Base-by-base conservation (phyloP, 2,329 filamentous ascomycete species). In the Rasamsonia emersonii region DNA sequence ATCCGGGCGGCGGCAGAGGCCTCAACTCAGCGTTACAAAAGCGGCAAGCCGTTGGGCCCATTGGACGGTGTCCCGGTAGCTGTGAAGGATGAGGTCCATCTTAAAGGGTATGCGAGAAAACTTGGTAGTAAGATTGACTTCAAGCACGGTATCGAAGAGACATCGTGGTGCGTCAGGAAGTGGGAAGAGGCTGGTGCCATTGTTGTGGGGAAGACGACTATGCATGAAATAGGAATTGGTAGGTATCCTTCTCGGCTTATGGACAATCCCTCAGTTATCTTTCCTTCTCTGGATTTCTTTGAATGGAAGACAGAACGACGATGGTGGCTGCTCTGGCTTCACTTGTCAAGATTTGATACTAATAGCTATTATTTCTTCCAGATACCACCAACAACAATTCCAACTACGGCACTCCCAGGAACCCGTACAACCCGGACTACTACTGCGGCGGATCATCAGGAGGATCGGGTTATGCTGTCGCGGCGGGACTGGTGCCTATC, bases 301-400 rank as follows among this genome's bases (percentile, higher is more conserved):
- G 7, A 7, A 7, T 21, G 19, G 7, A n/a, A 21, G 19, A n/a
- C 7, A 21, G 19, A n/a, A 21, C n/a, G 19, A 7, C 7, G n/a
- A 7, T 21, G 19, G 19, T 7, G n/a, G n/a, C n/a, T n/a, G n/a
- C n/a, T n/a, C n/a, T n/a, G n/a, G n/a, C n/a, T n/a, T n/a, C n/a
- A n/a, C n/a, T n/a, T n/a, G n/a, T n/a, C n/a, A n/a, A n/a, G n/a
- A n/a, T n/a, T n/a, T n/a, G n/a, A n/a, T n/a, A n/a, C 3, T 15
- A 9, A 28, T 7, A 15, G 18, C 33, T 36, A 21, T 25, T 11
- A 39, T 15, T 10, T 4, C 4, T 29, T 33, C 9, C 33, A 62
- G 82, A 91, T 48, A 85, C 82, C 0, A 86, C 73, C n/a, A 86
- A 86, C 42, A 86, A 86, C 54, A 93, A 93, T 49, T 73, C 77